These are phyloP conservation scores for Dactylonectria estremocensis DNA, from an alignment of 2,329 filamentous ascomycete species.

Conservation along the genomic window DNA sequence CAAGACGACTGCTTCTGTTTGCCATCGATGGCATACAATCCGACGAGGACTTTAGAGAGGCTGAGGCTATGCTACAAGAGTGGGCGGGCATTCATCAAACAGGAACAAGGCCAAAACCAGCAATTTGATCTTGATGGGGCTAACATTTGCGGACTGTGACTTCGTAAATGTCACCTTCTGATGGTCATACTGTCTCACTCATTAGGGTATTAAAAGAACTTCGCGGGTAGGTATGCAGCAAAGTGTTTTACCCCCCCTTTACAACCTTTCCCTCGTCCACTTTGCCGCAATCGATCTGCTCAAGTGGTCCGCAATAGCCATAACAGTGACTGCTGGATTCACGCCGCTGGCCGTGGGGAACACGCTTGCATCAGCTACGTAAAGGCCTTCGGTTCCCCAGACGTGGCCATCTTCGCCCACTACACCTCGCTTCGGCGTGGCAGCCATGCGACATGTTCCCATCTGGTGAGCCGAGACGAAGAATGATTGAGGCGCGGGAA, in stretches of 20 bases:
- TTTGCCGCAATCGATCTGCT: slow-evolving; percentile 7
- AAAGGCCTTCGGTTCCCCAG: slow-evolving; percentile 74
- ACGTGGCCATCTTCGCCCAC: slow-evolving; percentile 68
- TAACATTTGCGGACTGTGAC: neutral
- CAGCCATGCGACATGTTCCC: slow-evolving; percentile 79
- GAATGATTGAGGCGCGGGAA: slow-evolving; percentile 50
- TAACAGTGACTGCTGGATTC: slow-evolving; percentile 81
- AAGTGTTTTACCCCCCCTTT: neutral
- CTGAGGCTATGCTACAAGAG: neutral
- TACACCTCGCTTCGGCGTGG: slow-evolving; percentile 61
- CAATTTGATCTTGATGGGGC: neutral
- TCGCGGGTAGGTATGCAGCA: neutral
- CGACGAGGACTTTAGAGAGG: neutral
- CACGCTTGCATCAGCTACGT: slow-evolving; percentile 78
- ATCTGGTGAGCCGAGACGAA: slow-evolving; percentile 82
- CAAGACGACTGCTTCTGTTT: neutral
- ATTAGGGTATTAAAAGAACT: neutral
- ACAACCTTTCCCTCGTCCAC: slow-evolving; percentile 9
- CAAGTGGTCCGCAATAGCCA: slow-evolving; percentile 71
- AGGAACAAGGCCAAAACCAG: neutral
- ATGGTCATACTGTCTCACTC: neutral
- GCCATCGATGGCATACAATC: neutral
- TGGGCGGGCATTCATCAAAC: neutral
- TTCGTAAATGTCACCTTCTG: neutral
- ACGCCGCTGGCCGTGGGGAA: slow-evolving; percentile 80